Conservation (phyloP, 2,329 filamentous ascomycete genomes). For the Aspergillus fischeri region DNA sequence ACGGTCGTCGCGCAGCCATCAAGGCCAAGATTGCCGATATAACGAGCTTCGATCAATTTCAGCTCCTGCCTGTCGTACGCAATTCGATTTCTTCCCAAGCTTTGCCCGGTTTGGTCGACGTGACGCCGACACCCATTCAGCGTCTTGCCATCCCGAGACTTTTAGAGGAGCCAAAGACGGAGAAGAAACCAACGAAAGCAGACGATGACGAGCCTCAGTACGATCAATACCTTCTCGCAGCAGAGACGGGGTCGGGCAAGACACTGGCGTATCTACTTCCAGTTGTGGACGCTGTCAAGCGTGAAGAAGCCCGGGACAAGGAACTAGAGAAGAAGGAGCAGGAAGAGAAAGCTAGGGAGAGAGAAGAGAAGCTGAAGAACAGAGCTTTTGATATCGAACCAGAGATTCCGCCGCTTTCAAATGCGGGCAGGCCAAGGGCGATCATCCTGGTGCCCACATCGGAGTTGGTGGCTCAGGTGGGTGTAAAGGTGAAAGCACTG, state of each 20-base stretch:
- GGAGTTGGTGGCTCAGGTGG: conserved; percentile 86
- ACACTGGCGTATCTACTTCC: conserved; percentile 90
- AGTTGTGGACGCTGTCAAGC: conserved; percentile 78
- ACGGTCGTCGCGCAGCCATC: conserved; percentile 60
- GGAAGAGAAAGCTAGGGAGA: conserved; percentile 55
- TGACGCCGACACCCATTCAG: conserved; percentile 85
- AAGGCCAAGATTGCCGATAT: conserved; percentile 62
- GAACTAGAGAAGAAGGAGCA: conserved; percentile 53
- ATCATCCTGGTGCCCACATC: conserved; percentile 88
- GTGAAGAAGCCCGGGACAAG: conserved; percentile 62
- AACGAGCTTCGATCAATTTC: conserved; percentile 76
- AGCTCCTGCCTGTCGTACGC: conserved; percentile 67
- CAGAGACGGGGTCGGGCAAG: conserved; percentile 96
- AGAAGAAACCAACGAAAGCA: conserved; percentile 29
- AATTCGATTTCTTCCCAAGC: conserved; percentile 69
- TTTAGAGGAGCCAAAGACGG: conserved; percentile 51
- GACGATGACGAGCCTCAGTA: conserved; percentile 45
- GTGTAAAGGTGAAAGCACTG: conserved; percentile 71
- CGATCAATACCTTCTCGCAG: conserved; percentile 75
- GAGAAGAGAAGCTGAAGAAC: conserved; percentile 45
- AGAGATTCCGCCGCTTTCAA: conserved; percentile 59
- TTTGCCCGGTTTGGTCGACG: conserved; percentile 67
- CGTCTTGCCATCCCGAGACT: conserved; percentile 81
- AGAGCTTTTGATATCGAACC: conserved; percentile 61
- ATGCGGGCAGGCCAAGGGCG: conserved; percentile 71